phyloP scores from a whole-genome alignment of 1,284 basidiomycete genomes.

The Pascua guehoae region DNA sequence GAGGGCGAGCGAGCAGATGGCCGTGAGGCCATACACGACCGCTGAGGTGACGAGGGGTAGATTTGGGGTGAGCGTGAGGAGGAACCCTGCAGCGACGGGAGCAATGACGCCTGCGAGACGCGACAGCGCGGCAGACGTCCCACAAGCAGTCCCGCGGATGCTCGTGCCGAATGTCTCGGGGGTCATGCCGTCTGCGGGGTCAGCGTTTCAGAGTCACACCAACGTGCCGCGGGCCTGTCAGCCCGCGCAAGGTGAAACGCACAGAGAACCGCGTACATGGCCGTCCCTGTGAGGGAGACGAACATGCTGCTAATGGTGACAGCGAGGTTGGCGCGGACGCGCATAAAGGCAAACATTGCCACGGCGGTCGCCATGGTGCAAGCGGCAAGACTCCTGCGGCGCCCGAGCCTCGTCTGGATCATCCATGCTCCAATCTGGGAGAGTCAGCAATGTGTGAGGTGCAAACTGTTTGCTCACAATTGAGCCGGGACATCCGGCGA shows the following conservation, averaged over 20 bases:
- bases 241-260: constrained; percentile 52
- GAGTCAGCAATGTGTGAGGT: constrained; percentile 7
- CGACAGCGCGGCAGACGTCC: constrained; percentile 82
- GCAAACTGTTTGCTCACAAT: constrained; percentile 56
- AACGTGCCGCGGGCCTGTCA: too few relatives aligned
- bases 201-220: neutral
- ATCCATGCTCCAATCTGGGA: constrained; percentile 79
- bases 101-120: constrained; percentile 90
- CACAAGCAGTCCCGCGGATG: constrained; percentile 86
- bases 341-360: constrained; percentile 70
- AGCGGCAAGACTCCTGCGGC: constrained; percentile 69
- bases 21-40: constrained; percentile 65
- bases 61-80: constrained; percentile 67
- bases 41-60: constrained; percentile 77
- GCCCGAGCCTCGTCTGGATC: constrained; percentile 73
- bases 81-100: constrained; percentile 75
- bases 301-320: constrained; percentile 74
- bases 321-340: constrained; percentile 60
- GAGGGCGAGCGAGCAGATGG: constrained; percentile 63
- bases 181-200: constrained; percentile 63
- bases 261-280: constrained; percentile 89
- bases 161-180: constrained; percentile 79
- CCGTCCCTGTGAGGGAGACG: constrained; percentile 75
- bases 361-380: constrained; percentile 77
- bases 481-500: constrained; percentile 83